phyloP scores from a whole-genome alignment of 768 basidiomycete species.

The Mycena venus region DNA sequence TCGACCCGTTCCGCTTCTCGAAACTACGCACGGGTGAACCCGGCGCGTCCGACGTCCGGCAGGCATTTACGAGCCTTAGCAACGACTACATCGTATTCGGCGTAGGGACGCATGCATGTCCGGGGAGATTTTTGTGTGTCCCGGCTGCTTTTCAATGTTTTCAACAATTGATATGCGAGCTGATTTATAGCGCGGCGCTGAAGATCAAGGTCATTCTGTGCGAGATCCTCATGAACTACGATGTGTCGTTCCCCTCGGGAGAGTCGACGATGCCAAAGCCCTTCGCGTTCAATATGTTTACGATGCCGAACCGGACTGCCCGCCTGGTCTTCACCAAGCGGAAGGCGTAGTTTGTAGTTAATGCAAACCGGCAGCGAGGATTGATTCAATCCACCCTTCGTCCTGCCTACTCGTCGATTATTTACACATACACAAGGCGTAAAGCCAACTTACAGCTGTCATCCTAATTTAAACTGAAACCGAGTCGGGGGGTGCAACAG shows the following conservation, averaged over 20 bases:
- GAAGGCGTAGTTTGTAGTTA: too few relatives aligned
- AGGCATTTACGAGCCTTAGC: conserved; percentile 20
- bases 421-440: too few relatives aligned
- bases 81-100: conserved; percentile 29
- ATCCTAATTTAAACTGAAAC: too few relatives aligned
- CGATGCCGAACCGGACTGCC: background rate
- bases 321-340: background rate
- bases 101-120: conserved; percentile 21
- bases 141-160: background rate
- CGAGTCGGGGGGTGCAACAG: too few relatives aligned
- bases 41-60: background rate
- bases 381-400: too few relatives aligned
- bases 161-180: background rate
- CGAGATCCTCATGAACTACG: conserved; percentile 24
- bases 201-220: conserved; percentile 18
- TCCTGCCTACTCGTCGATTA: too few relatives aligned
- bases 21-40: background rate
- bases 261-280: background rate
- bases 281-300: conserved; percentile 20
- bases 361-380: too few relatives aligned
- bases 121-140: conserved; percentile 20
- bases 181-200: conserved; percentile 8
- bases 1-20: conserved; percentile 22
- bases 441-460: too few relatives aligned
- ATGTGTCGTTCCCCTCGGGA: conserved; percentile 11